Percentiles rank a stretch among this genome's conserved stretches.
Evolutionary conservation across 179 eudicot species (phyloP).

Genomic region (Gypsophila paniculata): DNA sequence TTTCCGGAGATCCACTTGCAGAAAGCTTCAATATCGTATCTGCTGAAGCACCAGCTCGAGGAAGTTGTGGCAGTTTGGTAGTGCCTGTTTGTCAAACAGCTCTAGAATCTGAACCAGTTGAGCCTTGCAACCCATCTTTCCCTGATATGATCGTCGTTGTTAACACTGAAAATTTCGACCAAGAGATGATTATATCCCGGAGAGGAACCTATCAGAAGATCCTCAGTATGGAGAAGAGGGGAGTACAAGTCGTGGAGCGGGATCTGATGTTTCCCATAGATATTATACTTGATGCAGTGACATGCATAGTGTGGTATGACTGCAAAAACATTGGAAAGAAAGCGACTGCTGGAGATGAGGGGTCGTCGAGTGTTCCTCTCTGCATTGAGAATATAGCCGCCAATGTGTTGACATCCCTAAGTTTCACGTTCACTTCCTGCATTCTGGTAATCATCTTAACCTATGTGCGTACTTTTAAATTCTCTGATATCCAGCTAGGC

Average conservation of each 20-base stretch:
- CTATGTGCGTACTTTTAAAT: background rate
- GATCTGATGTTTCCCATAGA: constrained; percentile 77
- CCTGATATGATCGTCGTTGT: constrained; percentile 55
- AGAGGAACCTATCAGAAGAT: constrained; percentile 87
- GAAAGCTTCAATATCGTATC: constrained; percentile 29
- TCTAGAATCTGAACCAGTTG: constrained; percentile 32
- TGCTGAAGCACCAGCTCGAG: constrained; percentile 33
- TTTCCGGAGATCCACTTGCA: constrained; percentile 27
- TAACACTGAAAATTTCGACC: constrained; percentile 68
- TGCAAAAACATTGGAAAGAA: constrained; percentile 65
- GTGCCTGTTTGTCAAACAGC: constrained; percentile 29
- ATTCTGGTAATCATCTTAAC: constrained; percentile 60
- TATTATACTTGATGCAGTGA: constrained; percentile 57
- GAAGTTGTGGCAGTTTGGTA: constrained; percentile 23
- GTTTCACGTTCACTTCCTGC: constrained; percentile 81
- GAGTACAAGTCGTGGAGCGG: constrained; percentile 83
- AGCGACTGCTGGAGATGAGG: constrained; percentile 63
- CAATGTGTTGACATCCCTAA: constrained; percentile 75
- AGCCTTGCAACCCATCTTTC: constrained; percentile 30
- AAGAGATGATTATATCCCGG: constrained; percentile 91
- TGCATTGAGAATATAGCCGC: constrained; percentile 83
- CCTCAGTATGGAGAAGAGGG: constrained; percentile 74
- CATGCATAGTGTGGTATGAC: constrained; percentile 89
- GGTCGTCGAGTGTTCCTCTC: constrained; percentile 61
- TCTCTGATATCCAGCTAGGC: background rate